Evolutionary conservation across 2,329 filamentous ascomycete species (phyloP), one percentile per base, ranked within the genome.

Genomic region (Microcyclospora pomicola): DNA sequence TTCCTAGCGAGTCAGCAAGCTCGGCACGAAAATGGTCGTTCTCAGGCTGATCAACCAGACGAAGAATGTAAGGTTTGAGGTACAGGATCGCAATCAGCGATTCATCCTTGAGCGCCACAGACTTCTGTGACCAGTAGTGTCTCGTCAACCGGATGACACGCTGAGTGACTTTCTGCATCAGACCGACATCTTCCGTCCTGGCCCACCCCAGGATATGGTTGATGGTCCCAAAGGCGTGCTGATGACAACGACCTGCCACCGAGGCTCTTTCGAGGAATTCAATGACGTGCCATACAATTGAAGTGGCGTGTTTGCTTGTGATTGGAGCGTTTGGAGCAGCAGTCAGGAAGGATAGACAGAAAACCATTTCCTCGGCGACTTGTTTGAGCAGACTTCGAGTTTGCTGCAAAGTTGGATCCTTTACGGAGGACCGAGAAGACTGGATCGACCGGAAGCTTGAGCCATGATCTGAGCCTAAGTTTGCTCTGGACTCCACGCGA

Each of bases 11-110:
- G n/a, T 72, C 71, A 45, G 80, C 73, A 5, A 93, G 31, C 15
- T 59, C 55, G 30, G 37, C 15, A n/a, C 42, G 39, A 15, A 58
- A 32, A n/a, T 38, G 27, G n/a, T 44, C 27, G 6, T 33, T 36
- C 12, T 42, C 35, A 12, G 49, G 42, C 15, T 44, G 39, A 6
- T 52, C 46, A 24, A 64, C 48, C 2, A 59, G 45, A 28, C 51
- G 53, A 6, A 50, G 43, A 13, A 68, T 49, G 37, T 65, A 65
- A 13, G 59, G 53, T 41, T 61, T 60, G 27, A 77, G 66, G n/a
- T 74, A 65, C 44, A 82, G 75, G 19, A 94, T 63, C 1, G 75
- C 75, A 47, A 77, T 77, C 27, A 92, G 66, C 56, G 94, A 80
- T 41, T 68, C 84, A 46, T 88, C 82, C 48, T 80, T 77, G 35